Evolutionary conservation across 257 asterid species (phyloP).

Genomic region (Vinca minor): DNA sequence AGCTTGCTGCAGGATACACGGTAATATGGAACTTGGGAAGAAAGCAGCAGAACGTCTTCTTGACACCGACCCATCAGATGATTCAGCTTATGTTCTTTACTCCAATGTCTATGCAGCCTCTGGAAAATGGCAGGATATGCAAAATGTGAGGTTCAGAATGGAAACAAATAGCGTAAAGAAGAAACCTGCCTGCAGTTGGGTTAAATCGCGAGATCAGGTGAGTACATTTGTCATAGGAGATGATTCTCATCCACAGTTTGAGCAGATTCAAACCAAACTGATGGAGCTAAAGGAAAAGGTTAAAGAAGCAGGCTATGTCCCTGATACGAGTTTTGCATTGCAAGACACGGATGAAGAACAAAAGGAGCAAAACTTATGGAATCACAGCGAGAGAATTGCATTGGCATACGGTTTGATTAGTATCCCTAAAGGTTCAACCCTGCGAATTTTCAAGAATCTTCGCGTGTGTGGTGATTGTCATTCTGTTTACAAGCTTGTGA

Average conservation of each 20-base stretch:
- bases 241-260: constrained; percentile 37
- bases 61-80: constrained; percentile 59
- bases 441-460: constrained; percentile 73
- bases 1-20: constrained; percentile 62
- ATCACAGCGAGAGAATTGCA: constrained; percentile 82
- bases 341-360: constrained; percentile 88
- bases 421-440: constrained; percentile 42
- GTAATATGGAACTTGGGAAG: constrained; percentile 53
- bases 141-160: constrained; percentile 56
- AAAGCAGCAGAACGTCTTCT: constrained; percentile 53
- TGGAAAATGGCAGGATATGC: constrained; percentile 63
- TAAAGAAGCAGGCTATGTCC: constrained; percentile 58
- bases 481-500: constrained; percentile 59
- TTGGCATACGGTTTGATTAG: constrained; percentile 63
- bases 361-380: constrained; percentile 69
- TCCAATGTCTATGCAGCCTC: constrained; percentile 73
- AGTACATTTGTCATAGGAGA: constrained; percentile 64
- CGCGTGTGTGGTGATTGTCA: constrained; percentile 90
- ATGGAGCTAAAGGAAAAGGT: constrained; percentile 47
- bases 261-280: constrained; percentile 36
- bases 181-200: constrained; percentile 76
- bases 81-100: constrained; percentile 76
- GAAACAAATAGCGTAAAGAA: constrained; percentile 48
- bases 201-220: constrained; percentile 47
- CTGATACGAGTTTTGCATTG: constrained; percentile 66